A percentile compares a stretch with the other conserved stretches of the same genome.
These are phyloP conservation scores for Artemisia tridentata DNA, from an alignment of 129 eudicot species.

Conservation along the genomic window DNA sequence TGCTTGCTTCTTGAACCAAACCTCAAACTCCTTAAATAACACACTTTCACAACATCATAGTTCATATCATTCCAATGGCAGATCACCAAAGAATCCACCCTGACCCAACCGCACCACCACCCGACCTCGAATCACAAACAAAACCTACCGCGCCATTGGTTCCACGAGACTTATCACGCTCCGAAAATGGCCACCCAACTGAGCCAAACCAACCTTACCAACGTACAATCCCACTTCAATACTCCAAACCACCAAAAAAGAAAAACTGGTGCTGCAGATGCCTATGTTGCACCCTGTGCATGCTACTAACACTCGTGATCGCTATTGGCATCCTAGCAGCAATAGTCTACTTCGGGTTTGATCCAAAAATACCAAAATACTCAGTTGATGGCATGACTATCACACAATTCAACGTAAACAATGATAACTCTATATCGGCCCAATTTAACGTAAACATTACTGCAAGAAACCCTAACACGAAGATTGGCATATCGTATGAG, in stretches of 20 bases:
- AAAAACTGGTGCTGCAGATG: constrained; percentile 45
- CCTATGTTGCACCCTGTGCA: constrained; percentile 57
- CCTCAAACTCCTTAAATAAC: constrained; percentile 2
- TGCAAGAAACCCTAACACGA: constrained; percentile 75
- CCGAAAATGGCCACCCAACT: constrained; percentile 59
- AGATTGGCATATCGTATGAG: constrained; percentile 72
- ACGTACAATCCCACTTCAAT: constrained; percentile 52
- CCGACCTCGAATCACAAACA: constrained; percentile 48
- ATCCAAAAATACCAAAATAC: constrained; percentile 75
- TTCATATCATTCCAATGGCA: constrained; percentile 29
- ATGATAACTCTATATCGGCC: constrained; percentile 59
- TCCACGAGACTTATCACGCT: constrained; percentile 45
- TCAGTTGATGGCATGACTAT: constrained; percentile 63
- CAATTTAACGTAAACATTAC: constrained; percentile 78
- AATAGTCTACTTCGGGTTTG: constrained; percentile 66
- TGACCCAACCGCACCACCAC: constrained; percentile 20
- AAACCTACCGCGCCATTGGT: constrained; percentile 63
- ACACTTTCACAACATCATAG: not conserved
- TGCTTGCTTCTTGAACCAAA: constrained; percentile 36
- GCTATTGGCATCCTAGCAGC: constrained; percentile 56
- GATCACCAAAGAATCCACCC: constrained; percentile 49
- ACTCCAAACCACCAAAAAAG: constrained; percentile 55
- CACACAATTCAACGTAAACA: constrained; percentile 46
- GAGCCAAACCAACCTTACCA: constrained; percentile 33
- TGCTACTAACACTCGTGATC: constrained; percentile 39